Evolutionary conservation across 1,139 yeast genomes (phyloP).

Genomic region (Kurtzmaniella quercitrusa): DNA sequence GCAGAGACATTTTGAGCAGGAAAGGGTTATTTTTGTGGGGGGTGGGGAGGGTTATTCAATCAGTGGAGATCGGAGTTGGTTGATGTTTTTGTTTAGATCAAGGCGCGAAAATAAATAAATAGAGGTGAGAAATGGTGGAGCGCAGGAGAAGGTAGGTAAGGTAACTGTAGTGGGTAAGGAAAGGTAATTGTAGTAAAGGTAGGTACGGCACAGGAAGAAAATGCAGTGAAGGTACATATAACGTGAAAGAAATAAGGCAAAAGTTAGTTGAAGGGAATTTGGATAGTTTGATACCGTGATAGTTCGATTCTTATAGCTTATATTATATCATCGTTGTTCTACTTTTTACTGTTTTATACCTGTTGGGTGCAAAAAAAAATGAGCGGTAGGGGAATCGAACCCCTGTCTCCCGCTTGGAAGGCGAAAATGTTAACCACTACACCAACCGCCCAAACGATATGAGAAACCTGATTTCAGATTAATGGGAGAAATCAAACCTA

Average conservation of each 20-base stretch:
- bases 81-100: neutral
- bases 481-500: no score
- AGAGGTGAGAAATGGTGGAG: neutral
- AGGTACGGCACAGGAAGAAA: no score
- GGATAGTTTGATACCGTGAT: no score
- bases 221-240: no score
- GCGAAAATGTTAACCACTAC: constrained; percentile 55
- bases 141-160: neutral
- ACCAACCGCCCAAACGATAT: constrained; percentile 40
- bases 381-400: constrained; percentile 83
- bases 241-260: no score
- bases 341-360: no score
- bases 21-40: neutral
- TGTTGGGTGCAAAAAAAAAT: constrained; percentile 24
- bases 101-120: constrained; percentile 1
- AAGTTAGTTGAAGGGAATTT: no score
- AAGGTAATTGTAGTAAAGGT: neutral
- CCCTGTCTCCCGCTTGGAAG: constrained; percentile 82
- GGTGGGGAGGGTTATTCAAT: no score
- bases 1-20: constrained; percentile 5
- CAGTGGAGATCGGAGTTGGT: no score
- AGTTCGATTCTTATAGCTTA: no score
- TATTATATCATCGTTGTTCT: no score
- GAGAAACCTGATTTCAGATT: neutral
- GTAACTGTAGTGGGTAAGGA: neutral